phyloP scores from a whole-genome alignment of 2,329 filamentous ascomycete species.

The Sclerotinia sclerotiorum region DNA sequence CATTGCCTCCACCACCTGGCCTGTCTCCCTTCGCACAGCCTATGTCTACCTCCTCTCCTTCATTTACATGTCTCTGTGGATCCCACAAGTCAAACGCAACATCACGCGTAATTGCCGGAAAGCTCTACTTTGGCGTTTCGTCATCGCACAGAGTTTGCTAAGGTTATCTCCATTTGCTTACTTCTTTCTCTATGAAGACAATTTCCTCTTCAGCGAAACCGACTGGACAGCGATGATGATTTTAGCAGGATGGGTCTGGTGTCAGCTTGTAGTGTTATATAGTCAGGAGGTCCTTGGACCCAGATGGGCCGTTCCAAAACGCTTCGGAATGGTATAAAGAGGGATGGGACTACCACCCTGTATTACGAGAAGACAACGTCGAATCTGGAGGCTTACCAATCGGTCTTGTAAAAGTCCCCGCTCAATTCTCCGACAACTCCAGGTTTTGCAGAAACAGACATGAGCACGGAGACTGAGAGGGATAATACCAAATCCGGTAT shows the following conservation, averaged over 20 bases:
- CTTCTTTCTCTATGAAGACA: constrained; percentile 75
- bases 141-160: constrained; percentile 76
- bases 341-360: constrained; percentile 93
- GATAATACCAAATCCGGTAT: constrained; percentile 46
- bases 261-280: constrained; percentile 76
- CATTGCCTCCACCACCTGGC: constrained; percentile 61
- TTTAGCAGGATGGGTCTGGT: constrained; percentile 78
- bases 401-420: constrained; percentile 55
- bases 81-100: constrained; percentile 90
- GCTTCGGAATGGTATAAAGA: constrained; percentile 58
- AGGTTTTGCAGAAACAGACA: constrained; percentile 28
- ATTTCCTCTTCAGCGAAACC: constrained; percentile 74
- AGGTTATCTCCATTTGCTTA: constrained; percentile 81
- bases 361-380: constrained; percentile 77
- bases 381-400: constrained; percentile 81
- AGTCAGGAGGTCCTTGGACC: constrained; percentile 85
- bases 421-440: constrained; percentile 27
- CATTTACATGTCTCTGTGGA: constrained; percentile 85
- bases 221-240: constrained; percentile 65
- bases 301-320: constrained; percentile 74
- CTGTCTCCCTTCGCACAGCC: constrained; percentile 52
- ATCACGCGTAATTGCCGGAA: constrained; percentile 86
- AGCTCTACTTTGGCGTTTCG: constrained; percentile 88
- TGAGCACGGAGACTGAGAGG: constrained; percentile 32
- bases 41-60: constrained; percentile 67